Conservation (phyloP, 305 asterid genomes). For the Fraxinus greggii region DNA sequence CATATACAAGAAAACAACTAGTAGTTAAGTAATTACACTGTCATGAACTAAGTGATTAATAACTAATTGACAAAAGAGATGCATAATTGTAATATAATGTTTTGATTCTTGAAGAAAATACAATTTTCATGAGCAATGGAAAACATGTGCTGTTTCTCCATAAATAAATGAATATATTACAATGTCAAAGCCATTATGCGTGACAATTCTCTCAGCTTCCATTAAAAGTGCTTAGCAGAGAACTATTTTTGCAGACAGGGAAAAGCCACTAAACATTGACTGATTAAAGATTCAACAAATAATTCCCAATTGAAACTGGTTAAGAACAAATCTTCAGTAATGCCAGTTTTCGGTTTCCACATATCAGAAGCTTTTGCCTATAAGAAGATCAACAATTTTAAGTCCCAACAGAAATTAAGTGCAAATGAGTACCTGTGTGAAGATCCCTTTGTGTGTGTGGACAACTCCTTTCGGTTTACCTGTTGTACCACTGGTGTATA, state of each 20-base stretch:
- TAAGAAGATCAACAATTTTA: background rate
- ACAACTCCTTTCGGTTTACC: constrained; percentile 99
- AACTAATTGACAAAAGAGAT: background rate
- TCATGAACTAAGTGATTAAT: background rate
- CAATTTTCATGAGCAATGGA: background rate
- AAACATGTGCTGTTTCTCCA: background rate
- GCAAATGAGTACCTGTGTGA: constrained; percentile 72
- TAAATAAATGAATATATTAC: background rate
- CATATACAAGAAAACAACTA: background rate
- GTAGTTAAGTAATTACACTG: background rate
- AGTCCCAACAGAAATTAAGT: background rate
- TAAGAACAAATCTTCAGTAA: background rate
- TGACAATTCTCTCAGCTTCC: background rate
- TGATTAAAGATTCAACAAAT: background rate
- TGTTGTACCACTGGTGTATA: constrained; percentile 95
- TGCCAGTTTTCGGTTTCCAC: background rate
- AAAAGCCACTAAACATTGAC: background rate
- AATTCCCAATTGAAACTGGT: background rate
- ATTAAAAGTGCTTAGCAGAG: background rate
- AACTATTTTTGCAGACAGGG: background rate
- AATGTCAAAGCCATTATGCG: background rate
- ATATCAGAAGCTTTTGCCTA: background rate
- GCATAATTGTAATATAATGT: background rate
- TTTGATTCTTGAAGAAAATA: background rate
- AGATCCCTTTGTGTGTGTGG: constrained; percentile 81